These are phyloP conservation scores for Malus hybrid DNA, from an alignment of 331 rosid species.

Conservation along the genomic window DNA sequence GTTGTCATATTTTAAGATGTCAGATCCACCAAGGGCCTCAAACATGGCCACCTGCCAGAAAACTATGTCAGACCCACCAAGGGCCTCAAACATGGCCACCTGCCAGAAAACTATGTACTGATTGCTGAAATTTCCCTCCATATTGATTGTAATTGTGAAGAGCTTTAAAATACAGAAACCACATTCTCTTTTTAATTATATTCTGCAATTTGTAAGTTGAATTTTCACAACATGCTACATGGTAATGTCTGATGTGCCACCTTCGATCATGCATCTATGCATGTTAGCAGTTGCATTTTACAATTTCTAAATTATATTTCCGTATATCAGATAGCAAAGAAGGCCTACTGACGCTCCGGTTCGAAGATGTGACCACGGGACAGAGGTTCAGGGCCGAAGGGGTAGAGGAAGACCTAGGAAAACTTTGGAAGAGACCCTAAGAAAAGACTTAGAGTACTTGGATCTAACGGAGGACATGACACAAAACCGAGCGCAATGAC, in stretches of 20 bases:
- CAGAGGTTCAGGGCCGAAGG: too few relatives aligned
- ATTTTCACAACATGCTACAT: background rate
- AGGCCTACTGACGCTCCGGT: too few relatives aligned
- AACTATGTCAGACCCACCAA: too few relatives aligned
- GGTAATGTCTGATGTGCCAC: background rate
- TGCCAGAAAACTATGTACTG: too few relatives aligned
- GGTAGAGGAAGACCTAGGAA: too few relatives aligned
- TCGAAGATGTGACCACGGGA: too few relatives aligned
- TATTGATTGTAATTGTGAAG: background rate
- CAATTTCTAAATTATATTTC: constrained; percentile 1
- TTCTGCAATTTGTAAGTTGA: background rate
- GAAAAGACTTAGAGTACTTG: too few relatives aligned
- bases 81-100: too few relatives aligned
- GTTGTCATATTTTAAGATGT: background rate
- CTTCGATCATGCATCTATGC: background rate
- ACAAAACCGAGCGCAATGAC: too few relatives aligned
- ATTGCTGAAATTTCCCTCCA: background rate
- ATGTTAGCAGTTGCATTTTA: background rate
- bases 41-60: background rate
- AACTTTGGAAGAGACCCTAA: too few relatives aligned
- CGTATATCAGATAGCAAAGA: constrained; percentile 47
- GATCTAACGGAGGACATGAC: too few relatives aligned
- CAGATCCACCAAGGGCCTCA: background rate
- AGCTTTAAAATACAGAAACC: background rate
- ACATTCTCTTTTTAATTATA: background rate